Evolutionary conservation across 2,329 filamentous ascomycete genomes (phyloP).

Genomic region (Botrytis elliptica): DNA sequence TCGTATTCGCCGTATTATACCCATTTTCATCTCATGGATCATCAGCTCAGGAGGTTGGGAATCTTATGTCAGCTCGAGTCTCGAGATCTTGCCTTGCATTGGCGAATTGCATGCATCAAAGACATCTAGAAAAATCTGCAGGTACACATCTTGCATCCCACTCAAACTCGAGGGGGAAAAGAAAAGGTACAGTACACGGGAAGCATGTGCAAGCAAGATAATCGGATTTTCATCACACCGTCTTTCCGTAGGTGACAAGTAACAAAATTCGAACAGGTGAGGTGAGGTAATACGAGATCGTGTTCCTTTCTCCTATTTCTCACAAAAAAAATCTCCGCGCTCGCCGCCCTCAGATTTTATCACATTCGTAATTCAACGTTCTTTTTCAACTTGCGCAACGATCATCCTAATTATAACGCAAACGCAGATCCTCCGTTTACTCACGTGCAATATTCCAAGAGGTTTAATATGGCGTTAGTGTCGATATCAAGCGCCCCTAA

Average conservation of each 20-base stretch:
- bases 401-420: slow-evolving; percentile 1
- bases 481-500: slow-evolving; percentile 1
- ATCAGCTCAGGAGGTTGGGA: slow-evolving; percentile 10
- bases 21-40: background rate
- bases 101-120: background rate
- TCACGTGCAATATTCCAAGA: background rate
- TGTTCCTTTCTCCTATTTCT: background rate
- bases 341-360: slow-evolving; percentile 5
- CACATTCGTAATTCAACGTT: background rate
- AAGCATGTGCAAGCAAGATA: slow-evolving; percentile 2
- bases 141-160: slow-evolving; percentile 2
- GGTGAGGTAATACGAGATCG: slow-evolving; percentile 7
- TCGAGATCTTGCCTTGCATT: slow-evolving; percentile 2
- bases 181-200: background rate
- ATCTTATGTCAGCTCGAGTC: slow-evolving; percentile 2
- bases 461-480: background rate
- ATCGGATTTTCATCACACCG: slow-evolving; percentile 15
- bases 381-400: slow-evolving; percentile 4
- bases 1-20: background rate
- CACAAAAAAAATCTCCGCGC: background rate
- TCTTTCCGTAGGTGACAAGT: slow-evolving; percentile 9
- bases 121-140: background rate
- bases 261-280: background rate
- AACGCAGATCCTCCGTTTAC: background rate
- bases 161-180: slow-evolving; percentile 3